phyloP scores from a whole-genome alignment of 495 filamentous ascomycete species.

The Filosporella fistucella region DNA sequence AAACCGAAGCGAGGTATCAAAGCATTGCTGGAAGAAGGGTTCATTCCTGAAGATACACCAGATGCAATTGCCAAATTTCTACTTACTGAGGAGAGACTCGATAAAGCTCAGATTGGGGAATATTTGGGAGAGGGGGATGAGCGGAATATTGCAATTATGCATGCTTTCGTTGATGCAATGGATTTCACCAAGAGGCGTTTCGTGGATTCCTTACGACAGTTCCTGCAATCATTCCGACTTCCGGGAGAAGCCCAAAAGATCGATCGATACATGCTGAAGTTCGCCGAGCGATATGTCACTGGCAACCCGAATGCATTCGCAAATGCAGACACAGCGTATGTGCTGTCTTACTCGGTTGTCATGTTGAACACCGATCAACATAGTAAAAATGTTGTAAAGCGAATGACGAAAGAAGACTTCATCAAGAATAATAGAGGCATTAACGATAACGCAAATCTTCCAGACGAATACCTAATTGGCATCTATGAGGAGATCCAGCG shows the following conservation, averaged over 20 bases:
- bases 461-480: constrained; percentile 81
- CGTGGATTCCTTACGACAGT: constrained; percentile 84
- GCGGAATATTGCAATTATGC: constrained; percentile 94
- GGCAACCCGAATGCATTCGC: constrained; percentile 97
- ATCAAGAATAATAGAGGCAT: constrained; percentile 99
- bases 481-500: constrained; percentile 90
- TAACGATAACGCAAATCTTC: constrained; percentile 92
- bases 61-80: constrained; percentile 86
- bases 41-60: constrained; percentile 71
- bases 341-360: constrained; percentile 93
- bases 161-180: constrained; percentile 94
- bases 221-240: constrained; percentile 90
- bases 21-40: constrained; percentile 72
- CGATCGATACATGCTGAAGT: constrained; percentile 99
- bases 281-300: constrained; percentile 89
- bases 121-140: constrained; percentile 91
- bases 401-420: constrained; percentile 96
- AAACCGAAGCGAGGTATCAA: constrained; percentile 96
- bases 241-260: constrained; percentile 99
- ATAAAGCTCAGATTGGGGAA: constrained; percentile 90
- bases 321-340: constrained; percentile 96
- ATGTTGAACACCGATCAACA: constrained; percentile 96
- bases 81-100: constrained; percentile 65
- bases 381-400: constrained; percentile 75
- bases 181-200: constrained; percentile 92